Conservation (phyloP, 2,329 filamentous ascomycete species). For the Zasmidium citrigriseum region DNA sequence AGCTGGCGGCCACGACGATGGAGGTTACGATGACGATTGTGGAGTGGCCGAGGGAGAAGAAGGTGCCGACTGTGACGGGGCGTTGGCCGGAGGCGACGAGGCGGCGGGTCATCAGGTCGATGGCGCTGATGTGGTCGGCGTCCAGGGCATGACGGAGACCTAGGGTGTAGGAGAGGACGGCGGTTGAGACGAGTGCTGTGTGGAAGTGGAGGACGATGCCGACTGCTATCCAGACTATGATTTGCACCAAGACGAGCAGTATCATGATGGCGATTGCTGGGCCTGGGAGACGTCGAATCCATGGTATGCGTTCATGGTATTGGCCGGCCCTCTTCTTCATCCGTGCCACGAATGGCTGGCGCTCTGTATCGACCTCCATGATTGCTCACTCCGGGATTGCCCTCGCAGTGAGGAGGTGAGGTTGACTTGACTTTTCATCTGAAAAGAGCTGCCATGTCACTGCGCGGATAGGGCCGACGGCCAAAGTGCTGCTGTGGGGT, state of each 20-base stretch:
- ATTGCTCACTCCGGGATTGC: background rate
- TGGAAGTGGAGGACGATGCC: slow-evolving; percentile 55
- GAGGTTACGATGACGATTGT: slow-evolving; percentile 92
- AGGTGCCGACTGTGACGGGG: slow-evolving; percentile 90
- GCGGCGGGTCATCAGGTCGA: slow-evolving; percentile 90
- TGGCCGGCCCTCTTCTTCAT: slow-evolving; percentile 24
- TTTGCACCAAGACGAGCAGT: slow-evolving; percentile 55
- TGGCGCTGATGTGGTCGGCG: slow-evolving; percentile 90
- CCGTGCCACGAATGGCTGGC: slow-evolving; percentile 15
- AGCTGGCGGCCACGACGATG: slow-evolving; percentile 87
- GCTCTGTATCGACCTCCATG: slow-evolving; percentile 14
- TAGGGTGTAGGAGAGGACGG: slow-evolving; percentile 82
- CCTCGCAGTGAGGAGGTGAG: background rate
- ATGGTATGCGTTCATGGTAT: slow-evolving; percentile 56
- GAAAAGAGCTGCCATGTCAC: background rate
- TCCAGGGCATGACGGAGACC: slow-evolving; percentile 94
- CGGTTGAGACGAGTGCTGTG: slow-evolving; percentile 69
- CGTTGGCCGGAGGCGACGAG: slow-evolving; percentile 81
- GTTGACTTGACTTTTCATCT: too few relatives aligned
- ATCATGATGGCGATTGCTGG: slow-evolving; percentile 59
- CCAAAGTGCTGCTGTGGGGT: slow-evolving; percentile 1
- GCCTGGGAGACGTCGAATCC: slow-evolving; percentile 58
- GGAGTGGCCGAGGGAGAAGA: slow-evolving; percentile 90
- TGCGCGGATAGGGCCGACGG: background rate
- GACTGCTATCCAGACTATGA: slow-evolving; percentile 59